Base-by-base conservation (phyloP, 345 rosid species). In the Hevea brasiliensis region DNA sequence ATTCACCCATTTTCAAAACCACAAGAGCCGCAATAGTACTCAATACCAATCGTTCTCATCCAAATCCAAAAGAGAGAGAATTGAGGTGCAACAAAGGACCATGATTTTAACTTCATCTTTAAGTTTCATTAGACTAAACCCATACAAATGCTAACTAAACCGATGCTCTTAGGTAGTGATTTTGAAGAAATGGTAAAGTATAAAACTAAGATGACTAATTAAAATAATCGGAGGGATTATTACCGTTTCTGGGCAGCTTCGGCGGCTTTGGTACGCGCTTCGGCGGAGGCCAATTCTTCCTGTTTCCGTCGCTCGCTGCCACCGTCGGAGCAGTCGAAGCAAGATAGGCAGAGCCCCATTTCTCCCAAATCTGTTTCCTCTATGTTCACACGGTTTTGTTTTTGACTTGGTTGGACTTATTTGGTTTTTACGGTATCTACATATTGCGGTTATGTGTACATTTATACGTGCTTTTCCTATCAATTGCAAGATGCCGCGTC, bases 211-310 rank as follows among this genome's bases (percentile, higher is more conserved):
- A 55, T 17, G 50, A 72, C 21, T 3, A 66, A 40, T 27, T 15
- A 1, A 29, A 47, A 57, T 7, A 23, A 35, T 23, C 20, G 17
- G 8, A 44, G 59, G 17, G 29, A 8, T 0, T 20, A 8, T 41
- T 21, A 88, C 98, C 99, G 78, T 84, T 84, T 90, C 88, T 86
- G 87, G 47, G 99, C 99, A 74, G 99, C 98, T 71, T 96, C 99
- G 76, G 96, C 98, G 58, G 99, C 97, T 85, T 50, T 95, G 55
- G 93, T 92, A 17, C 99, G 96, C 77, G 96, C 99, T 82, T 91
- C 99, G 8, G 84, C 92, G n/a, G 93, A 88, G 65, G 92, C 97
- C 74, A 78, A 62, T 78, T 88, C 82, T 82, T 93, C 99, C 67
- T 77, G 83, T 59, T 89, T 83, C 79, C 81, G 82, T 70, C 81